These are phyloP conservation scores for Microcyclospora pomicola DNA, from an alignment of 2,329 filamentous ascomycete species.

Conservation along the genomic window DNA sequence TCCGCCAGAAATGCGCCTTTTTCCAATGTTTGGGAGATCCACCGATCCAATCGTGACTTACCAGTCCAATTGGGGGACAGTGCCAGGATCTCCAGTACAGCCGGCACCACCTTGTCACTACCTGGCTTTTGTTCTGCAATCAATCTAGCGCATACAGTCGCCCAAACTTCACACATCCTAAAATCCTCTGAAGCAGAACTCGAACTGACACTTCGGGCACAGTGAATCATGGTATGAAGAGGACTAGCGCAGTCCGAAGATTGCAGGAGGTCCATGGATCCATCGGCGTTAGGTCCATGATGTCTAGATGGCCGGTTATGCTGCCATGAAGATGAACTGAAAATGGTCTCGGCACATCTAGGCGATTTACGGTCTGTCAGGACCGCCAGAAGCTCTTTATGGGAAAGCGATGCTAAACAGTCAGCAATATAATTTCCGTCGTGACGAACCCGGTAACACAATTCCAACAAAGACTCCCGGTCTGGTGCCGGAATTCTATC, in stretches of 20 bases:
- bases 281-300: conserved; percentile 14
- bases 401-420: conserved; percentile 61
- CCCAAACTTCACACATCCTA: conserved; percentile 74
- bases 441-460: conserved; percentile 68
- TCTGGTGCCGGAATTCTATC: conserved; percentile 64
- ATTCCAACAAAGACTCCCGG: conserved; percentile 61
- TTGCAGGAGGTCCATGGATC: conserved; percentile 14
- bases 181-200: conserved; percentile 45
- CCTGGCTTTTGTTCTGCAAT: conserved; percentile 64
- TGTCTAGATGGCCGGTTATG: conserved; percentile 26
- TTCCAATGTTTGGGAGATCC: conserved; percentile 86
- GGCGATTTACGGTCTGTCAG: conserved; percentile 65
- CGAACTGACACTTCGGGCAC: conserved; percentile 31
- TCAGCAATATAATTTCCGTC: conserved; percentile 81
- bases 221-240: conserved; percentile 17
- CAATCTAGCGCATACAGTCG: conserved; percentile 69
- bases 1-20: conserved; percentile 85
- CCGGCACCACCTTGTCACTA: conserved; percentile 67
- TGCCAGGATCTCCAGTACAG: conserved; percentile 78
- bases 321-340: conserved; percentile 43
- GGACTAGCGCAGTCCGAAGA: conserved; percentile 13
- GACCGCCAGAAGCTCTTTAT: conserved; percentile 62
- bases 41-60: conserved; percentile 79
- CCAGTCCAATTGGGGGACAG: conserved; percentile 80
- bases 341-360: conserved; percentile 72